phyloP scores from a whole-genome alignment of 306 rosid genomes.

The Abrus precatorius region DNA sequence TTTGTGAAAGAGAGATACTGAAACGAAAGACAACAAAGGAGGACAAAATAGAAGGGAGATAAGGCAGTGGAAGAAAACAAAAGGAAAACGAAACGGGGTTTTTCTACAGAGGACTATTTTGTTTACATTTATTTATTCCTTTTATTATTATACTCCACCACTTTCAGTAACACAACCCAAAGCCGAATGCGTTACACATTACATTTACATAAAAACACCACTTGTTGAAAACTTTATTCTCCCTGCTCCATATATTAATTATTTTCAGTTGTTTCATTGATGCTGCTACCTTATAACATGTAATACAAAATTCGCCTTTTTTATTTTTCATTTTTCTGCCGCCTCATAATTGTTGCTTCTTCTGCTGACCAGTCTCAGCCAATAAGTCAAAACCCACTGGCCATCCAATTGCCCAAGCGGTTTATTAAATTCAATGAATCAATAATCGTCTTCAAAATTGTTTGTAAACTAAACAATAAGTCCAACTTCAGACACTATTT shows the following conservation, averaged over 20 bases:
- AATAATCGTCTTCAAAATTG: background rate
- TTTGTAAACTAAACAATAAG: background rate
- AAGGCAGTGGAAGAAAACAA: slow-evolving; percentile 4
- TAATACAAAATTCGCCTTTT: no score
- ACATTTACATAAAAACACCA: background rate
- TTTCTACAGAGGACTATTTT: background rate
- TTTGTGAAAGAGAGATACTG: background rate
- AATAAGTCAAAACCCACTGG: slow-evolving; percentile 61
- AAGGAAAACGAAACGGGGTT: slow-evolving; percentile 1
- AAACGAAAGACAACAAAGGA: background rate
- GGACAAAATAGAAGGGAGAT: slow-evolving; percentile 53
- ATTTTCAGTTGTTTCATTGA: no score
- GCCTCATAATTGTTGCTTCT: background rate
- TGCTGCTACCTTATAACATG: no score
- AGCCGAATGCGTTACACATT: background rate
- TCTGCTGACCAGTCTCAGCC: slow-evolving; percentile 49
- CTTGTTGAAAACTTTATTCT: background rate
- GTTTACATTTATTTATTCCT: no score
- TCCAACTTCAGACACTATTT: background rate
- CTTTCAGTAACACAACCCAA: no score
- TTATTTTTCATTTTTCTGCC: background rate
- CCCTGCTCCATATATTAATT: background rate
- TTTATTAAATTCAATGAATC: slow-evolving; percentile 22
- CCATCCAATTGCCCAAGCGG: slow-evolving; percentile 44
- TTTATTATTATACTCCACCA: no score